A percentile compares a stretch with the other conserved stretches of the same genome.
phyloP scores from a whole-genome alignment of 2,329 filamentous ascomycete species.

The Sordariomycetes sp. region DNA sequence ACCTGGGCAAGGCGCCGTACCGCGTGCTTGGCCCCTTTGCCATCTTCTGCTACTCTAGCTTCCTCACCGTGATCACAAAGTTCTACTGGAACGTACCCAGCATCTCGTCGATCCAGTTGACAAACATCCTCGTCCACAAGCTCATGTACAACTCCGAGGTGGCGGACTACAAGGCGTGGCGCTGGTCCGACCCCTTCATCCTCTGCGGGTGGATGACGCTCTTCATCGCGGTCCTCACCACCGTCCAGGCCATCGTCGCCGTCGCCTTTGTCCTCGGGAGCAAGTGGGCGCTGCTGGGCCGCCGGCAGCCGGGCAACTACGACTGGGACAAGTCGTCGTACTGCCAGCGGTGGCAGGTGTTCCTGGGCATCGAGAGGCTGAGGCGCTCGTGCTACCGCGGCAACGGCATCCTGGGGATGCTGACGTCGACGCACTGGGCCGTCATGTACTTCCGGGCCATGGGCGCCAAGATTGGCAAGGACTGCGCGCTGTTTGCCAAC shows the following conservation, averaged over 20 bases:
- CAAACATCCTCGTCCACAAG: conserved; percentile 12
- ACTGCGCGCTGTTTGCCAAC: conserved; percentile 41
- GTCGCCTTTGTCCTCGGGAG: conserved; percentile 24
- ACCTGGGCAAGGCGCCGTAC: conserved; percentile 34
- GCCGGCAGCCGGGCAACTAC: conserved; percentile 35
- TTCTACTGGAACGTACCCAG: conserved; percentile 37
- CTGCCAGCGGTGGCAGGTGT: conserved; percentile 45
- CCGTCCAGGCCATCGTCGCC: conserved; percentile 26
- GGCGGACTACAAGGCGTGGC: conserved; percentile 4
- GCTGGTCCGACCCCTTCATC: conserved; percentile 17
- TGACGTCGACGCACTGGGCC: conserved; percentile 38
- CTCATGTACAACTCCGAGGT: conserved; percentile 14
- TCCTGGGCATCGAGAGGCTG: conserved; percentile 35
- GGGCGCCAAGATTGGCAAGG: conserved; percentile 37
- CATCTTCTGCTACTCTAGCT: conserved; percentile 35
- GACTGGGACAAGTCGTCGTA: conserved; percentile 44
- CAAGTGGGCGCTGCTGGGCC: conserved; percentile 39
- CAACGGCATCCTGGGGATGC: conserved; percentile 34
- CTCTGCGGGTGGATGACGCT: conserved; percentile 25
- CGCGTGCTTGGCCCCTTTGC: conserved; percentile 29
- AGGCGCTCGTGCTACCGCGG: conserved; percentile 34
- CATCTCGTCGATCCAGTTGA: conserved; percentile 32
- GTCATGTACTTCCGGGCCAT: conserved; percentile 38
- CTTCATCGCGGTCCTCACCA: conserved; percentile 26
- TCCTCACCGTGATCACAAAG: conserved; percentile 28